Conservation (phyloP, 2,329 filamentous ascomycete genomes). For the Fusarium subtropicale region DNA sequence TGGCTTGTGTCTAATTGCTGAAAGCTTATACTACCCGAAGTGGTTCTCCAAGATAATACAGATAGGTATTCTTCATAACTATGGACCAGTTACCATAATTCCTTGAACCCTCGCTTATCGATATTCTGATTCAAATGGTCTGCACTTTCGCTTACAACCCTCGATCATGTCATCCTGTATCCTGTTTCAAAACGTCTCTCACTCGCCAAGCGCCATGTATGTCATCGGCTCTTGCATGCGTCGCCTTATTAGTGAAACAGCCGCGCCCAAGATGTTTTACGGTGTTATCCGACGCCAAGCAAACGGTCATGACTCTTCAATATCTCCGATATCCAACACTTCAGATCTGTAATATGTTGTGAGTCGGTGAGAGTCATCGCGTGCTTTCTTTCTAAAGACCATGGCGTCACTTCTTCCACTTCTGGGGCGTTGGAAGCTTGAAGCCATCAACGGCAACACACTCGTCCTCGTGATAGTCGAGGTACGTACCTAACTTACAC, state of each 20-base stretch:
- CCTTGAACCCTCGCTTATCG: background rate
- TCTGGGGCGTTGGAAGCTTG: constrained; percentile 8
- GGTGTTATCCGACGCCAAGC: background rate
- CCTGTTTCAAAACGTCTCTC: background rate
- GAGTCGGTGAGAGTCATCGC: background rate
- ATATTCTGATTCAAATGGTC: background rate
- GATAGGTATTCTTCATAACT: no score
- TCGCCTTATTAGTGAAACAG: constrained; percentile 22
- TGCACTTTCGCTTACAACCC: background rate
- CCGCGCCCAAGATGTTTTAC: constrained; percentile 3
- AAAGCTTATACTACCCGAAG: background rate
- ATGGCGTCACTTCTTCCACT: background rate
- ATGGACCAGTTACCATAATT: background rate
- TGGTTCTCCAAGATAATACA: background rate
- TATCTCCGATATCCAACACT: background rate
- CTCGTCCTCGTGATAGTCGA: background rate
- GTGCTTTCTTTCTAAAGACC: background rate
- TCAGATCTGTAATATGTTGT: accelerated
- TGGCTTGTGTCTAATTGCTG: background rate
- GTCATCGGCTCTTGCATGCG: constrained; percentile 27
- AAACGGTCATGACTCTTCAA: background rate
- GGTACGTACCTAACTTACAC: constrained; percentile 2
- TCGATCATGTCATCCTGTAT: background rate
- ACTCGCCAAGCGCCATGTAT: constrained; percentile 18
- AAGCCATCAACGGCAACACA: constrained; percentile 23